These are phyloP conservation scores for Leishmania amazonensis DNA, from an alignment of 208 protist species.

Conservation along the genomic window DNA sequence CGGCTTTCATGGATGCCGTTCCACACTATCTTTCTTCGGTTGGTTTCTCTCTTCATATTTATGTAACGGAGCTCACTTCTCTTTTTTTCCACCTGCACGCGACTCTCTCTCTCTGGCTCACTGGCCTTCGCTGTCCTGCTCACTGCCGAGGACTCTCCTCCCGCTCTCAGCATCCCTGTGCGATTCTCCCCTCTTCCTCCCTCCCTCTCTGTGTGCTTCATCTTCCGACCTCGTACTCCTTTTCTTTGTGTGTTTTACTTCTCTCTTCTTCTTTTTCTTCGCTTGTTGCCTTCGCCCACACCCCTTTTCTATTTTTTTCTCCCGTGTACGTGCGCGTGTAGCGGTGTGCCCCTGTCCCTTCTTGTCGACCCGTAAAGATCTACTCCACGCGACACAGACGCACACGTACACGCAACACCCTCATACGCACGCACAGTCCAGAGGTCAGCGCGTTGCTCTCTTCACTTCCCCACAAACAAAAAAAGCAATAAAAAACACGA, in stretches of 20 bases:
- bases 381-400: neutral
- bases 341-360: neutral
- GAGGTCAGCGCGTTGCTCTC: neutral
- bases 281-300: neutral
- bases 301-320: neutral
- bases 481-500: neutral
- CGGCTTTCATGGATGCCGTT: neutral
- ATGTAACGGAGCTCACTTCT: neutral
- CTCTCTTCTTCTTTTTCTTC: neutral
- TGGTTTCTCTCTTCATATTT: neutral
- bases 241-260: conserved; percentile 5
- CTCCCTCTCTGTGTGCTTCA: conserved; percentile 9
- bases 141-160: conserved; percentile 9
- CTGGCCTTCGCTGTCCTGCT: neutral
- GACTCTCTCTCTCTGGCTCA: neutral
- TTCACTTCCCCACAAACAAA: neutral
- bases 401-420: neutral
- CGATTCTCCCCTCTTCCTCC: conserved; percentile 6
- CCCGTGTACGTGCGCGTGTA: neutral
- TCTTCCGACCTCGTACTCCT: neutral
- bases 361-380: neutral
- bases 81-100: neutral
- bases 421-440: neutral
- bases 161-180: neutral
- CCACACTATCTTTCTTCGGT: neutral